Evolutionary conservation across 176 grass and related monocot genomes (phyloP).

Genomic region (Zea mays): Zm-B73-REFERENCE-NAM-5.0 NC_050099.1:26124001-26124500

Average conservation of each 20-base stretch:
- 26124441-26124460: conserved; percentile 27
- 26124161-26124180: too few species aligned
- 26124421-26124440: conserved; percentile 11
- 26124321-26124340: background rate
- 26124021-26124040: too few species aligned
- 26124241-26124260: background rate
- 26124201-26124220: background rate
- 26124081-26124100: too few species aligned
- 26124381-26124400: background rate
- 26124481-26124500: conserved; percentile 30
- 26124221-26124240: background rate
- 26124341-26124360: background rate
- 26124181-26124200: too few species aligned
- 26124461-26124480: conserved; percentile 21
- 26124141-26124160: too few species aligned
- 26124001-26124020: too few species aligned
- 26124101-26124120: too few species aligned
- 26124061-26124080: too few species aligned
- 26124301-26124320: background rate
- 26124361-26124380: background rate
- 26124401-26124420: conserved; percentile 33
- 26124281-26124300: background rate
- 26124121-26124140: too few species aligned
- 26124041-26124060: too few species aligned
- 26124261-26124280: background rate